A percentile compares a stretch with the other conserved stretches of the same genome.
phyloP scores from a whole-genome alignment of 1,284 basidiomycete genomes.

The Leccinum insolens region DNA sequence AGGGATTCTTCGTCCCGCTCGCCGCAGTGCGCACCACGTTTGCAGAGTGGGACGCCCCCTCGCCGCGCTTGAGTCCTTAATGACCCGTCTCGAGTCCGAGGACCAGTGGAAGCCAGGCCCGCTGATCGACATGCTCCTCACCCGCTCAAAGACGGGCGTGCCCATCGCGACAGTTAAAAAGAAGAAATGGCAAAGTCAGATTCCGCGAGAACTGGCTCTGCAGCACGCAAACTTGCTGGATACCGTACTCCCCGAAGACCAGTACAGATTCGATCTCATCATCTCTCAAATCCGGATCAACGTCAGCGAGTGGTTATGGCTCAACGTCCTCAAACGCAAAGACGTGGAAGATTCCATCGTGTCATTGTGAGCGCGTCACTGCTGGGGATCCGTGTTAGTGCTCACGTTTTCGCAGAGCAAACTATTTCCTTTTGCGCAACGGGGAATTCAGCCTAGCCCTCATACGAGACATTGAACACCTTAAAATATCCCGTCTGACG shows the following conservation, averaged over 20 bases:
- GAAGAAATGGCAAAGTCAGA: too few species aligned
- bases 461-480: slow-evolving; percentile 79
- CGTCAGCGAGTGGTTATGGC: slow-evolving; percentile 90
- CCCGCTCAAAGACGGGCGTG: slow-evolving; percentile 74
- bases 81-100: slow-evolving; percentile 60
- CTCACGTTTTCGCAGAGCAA: slow-evolving; percentile 49
- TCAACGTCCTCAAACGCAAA: slow-evolving; percentile 81
- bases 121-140: slow-evolving; percentile 75
- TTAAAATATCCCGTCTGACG: slow-evolving; percentile 76
- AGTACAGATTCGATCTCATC: slow-evolving; percentile 73
- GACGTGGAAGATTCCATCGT: slow-evolving; percentile 81
- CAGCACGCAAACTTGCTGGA: slow-evolving; percentile 69
- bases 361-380: slow-evolving; percentile 55
- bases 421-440: slow-evolving; percentile 87
- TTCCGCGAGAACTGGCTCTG: slow-evolving; percentile 46
- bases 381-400: slow-evolving; percentile 22
- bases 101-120: slow-evolving; percentile 70
- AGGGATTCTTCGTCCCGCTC: slow-evolving; percentile 79
- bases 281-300: slow-evolving; percentile 72
- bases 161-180: slow-evolving; percentile 14
- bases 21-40: slow-evolving; percentile 81
- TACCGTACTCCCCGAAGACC: slow-evolving; percentile 69
- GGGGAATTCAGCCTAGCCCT: slow-evolving; percentile 84
- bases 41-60: slow-evolving; percentile 85
- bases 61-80: slow-evolving; percentile 63